Percentiles rank a stretch among this genome's conserved stretches.
Evolutionary conservation across 208 protist genomes (phyloP).

Genomic region (Trypanosoma conorhini): DNA sequence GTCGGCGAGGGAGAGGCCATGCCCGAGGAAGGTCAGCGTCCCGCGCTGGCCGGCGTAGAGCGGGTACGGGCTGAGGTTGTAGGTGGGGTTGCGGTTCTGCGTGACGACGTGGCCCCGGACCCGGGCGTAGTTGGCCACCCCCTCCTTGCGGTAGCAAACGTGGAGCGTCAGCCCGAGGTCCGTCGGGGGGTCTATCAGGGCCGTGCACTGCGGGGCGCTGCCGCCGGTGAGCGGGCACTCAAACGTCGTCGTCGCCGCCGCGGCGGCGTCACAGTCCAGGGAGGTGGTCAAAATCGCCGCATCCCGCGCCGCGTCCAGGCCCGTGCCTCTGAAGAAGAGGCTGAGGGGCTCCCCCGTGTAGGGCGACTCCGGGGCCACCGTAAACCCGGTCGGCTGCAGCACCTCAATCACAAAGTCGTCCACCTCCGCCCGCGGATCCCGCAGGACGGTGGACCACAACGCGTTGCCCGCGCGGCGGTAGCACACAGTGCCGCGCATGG

Average conservation of each 20-base stretch:
- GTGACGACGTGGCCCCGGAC: constrained; percentile 50
- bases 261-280: neutral
- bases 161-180: constrained; percentile 51
- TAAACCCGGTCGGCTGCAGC: constrained; percentile 80
- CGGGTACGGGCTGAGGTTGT: constrained; percentile 55
- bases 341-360: constrained; percentile 50
- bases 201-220: constrained; percentile 44
- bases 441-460: constrained; percentile 66
- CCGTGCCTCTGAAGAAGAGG: constrained; percentile 62
- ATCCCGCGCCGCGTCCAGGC: constrained; percentile 54
- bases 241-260: constrained; percentile 20
- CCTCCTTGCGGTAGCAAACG: constrained; percentile 76
- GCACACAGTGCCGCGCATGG: constrained; percentile 70
- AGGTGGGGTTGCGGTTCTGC: constrained; percentile 72
- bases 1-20: constrained; percentile 49
- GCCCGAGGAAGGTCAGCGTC: constrained; percentile 55
- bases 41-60: constrained; percentile 67
- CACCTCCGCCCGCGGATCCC: constrained; percentile 16
- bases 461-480: constrained; percentile 47
- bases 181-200: constrained; percentile 52
- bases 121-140: constrained; percentile 53
- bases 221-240: constrained; percentile 12
- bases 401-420: constrained; percentile 79
- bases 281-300: constrained; percentile 59
- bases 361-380: constrained; percentile 37